phyloP scores from a whole-genome alignment of 768 basidiomycete species.

The Megacollybia marginata region DNA sequence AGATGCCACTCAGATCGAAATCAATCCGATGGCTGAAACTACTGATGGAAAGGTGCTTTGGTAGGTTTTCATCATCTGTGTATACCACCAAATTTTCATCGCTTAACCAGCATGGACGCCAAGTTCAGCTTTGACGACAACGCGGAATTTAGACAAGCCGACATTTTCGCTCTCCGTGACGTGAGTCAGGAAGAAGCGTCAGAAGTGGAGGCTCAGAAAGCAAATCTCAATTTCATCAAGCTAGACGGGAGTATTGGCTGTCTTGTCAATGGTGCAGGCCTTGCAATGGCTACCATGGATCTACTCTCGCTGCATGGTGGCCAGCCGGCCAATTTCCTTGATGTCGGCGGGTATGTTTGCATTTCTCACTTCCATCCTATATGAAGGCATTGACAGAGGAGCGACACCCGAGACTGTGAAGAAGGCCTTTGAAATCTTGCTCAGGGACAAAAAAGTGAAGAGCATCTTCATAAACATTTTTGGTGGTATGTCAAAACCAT shows the following conservation, averaged over 20 bases:
- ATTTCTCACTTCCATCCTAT: neutral
- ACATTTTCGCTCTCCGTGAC: conserved; percentile 85
- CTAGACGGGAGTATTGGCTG: conserved; percentile 96
- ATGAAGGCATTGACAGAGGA: conserved; percentile 43
- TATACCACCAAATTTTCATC: neutral
- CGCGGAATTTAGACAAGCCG: conserved; percentile 94
- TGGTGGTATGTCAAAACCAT: conserved; percentile 46
- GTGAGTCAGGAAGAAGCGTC: conserved; percentile 93
- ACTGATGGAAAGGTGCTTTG: conserved; percentile 89
- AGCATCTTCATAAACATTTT: conserved; percentile 99
- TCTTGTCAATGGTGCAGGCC: conserved; percentile 95
- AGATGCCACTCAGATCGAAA: conserved; percentile 99
- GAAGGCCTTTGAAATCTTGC: conserved; percentile 95
- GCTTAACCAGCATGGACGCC: conserved; percentile 83
- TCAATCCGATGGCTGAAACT: conserved; percentile 95
- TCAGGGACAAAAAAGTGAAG: conserved; percentile 88
- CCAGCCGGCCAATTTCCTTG: conserved; percentile 97
- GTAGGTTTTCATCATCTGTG: conserved; percentile 36
- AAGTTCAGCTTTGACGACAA: conserved; percentile 99
- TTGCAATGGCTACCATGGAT: conserved; percentile 99
- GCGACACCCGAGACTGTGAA: conserved; percentile 99
- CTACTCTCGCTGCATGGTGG: conserved; percentile 95
- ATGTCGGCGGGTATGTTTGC: conserved; percentile 79
- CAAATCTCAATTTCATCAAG: conserved; percentile 97
- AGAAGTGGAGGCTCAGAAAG: conserved; percentile 96